These are phyloP conservation scores for Xylariaceae sp. DNA, from an alignment of 2,329 filamentous ascomycete species.

Conservation along the genomic window DNA sequence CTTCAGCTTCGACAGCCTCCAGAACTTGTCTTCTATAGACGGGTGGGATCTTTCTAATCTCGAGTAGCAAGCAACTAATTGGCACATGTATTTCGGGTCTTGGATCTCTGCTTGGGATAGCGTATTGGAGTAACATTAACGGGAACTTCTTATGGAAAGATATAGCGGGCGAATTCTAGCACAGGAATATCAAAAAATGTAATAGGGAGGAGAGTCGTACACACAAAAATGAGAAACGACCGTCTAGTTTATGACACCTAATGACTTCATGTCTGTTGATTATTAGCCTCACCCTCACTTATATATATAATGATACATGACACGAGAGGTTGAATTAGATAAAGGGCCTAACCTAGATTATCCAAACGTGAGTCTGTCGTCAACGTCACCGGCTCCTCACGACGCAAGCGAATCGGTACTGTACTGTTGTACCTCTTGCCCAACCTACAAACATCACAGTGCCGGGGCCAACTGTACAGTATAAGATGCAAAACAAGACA, in stretches of 20 bases:
- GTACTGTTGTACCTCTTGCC: no score
- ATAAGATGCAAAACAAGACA: no score
- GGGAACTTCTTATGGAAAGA: neutral
- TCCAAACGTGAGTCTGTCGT: neutral
- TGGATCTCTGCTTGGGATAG: neutral
- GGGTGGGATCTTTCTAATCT: constrained; percentile 34
- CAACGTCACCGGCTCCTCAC: no score
- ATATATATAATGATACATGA: neutral
- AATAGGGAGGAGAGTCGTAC: neutral
- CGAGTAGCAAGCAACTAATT: constrained; percentile 20
- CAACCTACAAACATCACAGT: no score
- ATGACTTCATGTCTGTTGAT: neutral
- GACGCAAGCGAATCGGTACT: no score
- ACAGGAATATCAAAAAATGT: neutral
- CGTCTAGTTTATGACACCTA: no score
- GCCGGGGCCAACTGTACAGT: no score
- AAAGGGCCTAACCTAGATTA: neutral
- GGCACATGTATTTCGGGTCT: neutral
- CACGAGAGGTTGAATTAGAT: neutral
- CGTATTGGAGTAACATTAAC: neutral
- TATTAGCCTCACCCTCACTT: neutral
- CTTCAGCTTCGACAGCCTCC: constrained; percentile 34
- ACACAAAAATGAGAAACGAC: neutral
- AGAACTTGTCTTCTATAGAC: constrained; percentile 34
- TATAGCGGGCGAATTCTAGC: neutral